Conservation (phyloP, 2,329 filamentous ascomycete genomes). For the Cryphonectria radicalis region DNA sequence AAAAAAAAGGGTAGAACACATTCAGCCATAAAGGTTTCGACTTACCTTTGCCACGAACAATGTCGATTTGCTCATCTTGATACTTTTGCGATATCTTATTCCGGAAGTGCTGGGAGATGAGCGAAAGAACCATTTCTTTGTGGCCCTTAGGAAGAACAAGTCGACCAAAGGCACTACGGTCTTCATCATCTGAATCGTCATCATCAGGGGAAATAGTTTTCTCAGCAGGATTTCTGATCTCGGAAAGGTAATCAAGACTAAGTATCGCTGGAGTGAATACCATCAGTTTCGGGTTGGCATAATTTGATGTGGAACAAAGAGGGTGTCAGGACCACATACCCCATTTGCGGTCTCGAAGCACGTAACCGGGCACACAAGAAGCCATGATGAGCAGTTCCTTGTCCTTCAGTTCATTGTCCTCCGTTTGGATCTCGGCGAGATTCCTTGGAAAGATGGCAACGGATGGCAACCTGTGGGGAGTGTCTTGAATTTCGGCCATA, state of each 20-base stretch:
- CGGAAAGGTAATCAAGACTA: background rate
- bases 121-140: conserved; percentile 37
- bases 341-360: conserved; percentile 41
- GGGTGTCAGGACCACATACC: conserved; percentile 31
- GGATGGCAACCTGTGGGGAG: background rate
- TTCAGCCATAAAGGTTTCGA: conserved; percentile 13
- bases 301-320: too few relatives aligned
- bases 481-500: background rate
- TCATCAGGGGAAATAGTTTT: background rate
- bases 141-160: conserved; percentile 37
- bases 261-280: background rate
- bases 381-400: conserved; percentile 40
- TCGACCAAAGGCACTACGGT: conserved; percentile 33
- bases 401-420: conserved; percentile 26
- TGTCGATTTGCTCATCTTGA: conserved; percentile 35
- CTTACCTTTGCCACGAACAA: conserved; percentile 41
- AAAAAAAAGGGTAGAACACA: too few relatives aligned
- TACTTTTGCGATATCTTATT: conserved; percentile 31
- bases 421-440: background rate
- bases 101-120: conserved; percentile 41
- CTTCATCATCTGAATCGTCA: conserved; percentile 12
- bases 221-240: too few relatives aligned
- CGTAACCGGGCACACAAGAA: conserved; percentile 40
- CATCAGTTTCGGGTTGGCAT: too few relatives aligned
- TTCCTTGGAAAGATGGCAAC: background rate